Base-by-base conservation (phyloP, 176 grass and related monocot genomes). In the Puya raimondii region DNA sequence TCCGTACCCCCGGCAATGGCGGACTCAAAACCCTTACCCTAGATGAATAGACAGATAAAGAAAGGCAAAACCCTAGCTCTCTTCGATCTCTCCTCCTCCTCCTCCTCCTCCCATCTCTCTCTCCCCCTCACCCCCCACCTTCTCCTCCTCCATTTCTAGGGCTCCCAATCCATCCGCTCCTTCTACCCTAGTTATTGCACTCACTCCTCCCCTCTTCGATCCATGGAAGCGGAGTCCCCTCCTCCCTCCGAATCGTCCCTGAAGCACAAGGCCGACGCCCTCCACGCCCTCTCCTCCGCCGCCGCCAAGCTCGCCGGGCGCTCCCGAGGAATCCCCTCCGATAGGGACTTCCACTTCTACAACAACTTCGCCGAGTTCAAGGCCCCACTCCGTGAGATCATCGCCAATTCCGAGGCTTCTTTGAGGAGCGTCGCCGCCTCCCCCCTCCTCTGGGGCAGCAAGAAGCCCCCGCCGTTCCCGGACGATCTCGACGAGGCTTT, bases 271-370 rank as follows among this genome's bases (percentile, higher is more conserved):
- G 54, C 70, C 57, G 8, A 42, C 74, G 25, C 64, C 86, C 2
- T 75, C 78, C 56, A 83, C 72, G 10, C 86, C 74, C 82, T 99
- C 3, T 66, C 94, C 15, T 70, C 78, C 33, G 84, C 80, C 11
- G 66, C 80, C 1, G 66, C 75, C 22, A 82, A 86, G 68, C 73
- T 92, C 49, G 79, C 69, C 22, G 51, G 68, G 16, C 66, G 83
- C 17, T 72, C 72, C 20, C 69, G 77, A 52, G 76, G 58, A 9
- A 76, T 85, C 23, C 73, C 83, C 23, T 63, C 78, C 9, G 77
- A 63, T 8, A 69, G 51, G 61, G 85, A 93, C 78, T 99, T 99
- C 65, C 87, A 91, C 80, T 99, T 99, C 80, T 99, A 88, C 75
- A 73, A 86, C 80, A 99, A 99, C 80, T 93, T 93, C 66, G 68